Base-by-base conservation (phyloP, 108 stramenopile species). In the Nannochloropsis granulata region DNA sequence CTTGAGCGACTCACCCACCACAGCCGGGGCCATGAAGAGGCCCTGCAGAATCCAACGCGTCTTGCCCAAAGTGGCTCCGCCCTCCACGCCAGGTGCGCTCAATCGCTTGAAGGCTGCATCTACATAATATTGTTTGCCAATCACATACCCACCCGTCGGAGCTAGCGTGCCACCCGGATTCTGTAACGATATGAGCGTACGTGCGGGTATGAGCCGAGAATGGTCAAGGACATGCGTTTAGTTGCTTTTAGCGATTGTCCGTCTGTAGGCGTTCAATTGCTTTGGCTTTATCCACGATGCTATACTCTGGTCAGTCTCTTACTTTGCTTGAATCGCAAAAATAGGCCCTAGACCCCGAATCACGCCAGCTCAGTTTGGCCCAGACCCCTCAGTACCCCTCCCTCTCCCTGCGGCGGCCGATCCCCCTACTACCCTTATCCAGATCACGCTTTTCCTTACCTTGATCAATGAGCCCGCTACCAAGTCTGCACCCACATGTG, bases 381-480 rank as follows among this genome's bases (percentile, higher is more conserved):
- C 34, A 34, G 34, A 34, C 34, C 34, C 1, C 34, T 34, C 34
- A 34, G 34, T 34, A 34, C 34, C 34, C 34, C 34, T 34, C 34
- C 34, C 34, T 3, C 34, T 5, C 34, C 34, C 34, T 34, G 34
- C 2, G 34, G 34, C 34, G 34, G 2, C 34, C 34, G 34, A 34
- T 5, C 34, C 34, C 34, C 34, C 34, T 1, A 34, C 34, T 34
- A 34, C 5, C 34, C 34, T 34, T 34, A 3, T 34, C 34, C 34
- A 34, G 34, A 34, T 34, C 2, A 34, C 5, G 34, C 34, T 34
- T 34, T 34, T 5, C n/a, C 56, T 16, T n/a, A 71, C 56, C 56
- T 90, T 90, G 34, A 90, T 90, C 46, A 90, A 82, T 24, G 89
- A 90, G 2, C 89, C 89, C 26, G 89, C 89, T 5, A 88, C 23